phyloP scores from a whole-genome alignment of 2,329 filamentous ascomycete genomes.

The Penicillium glabrum region DNA sequence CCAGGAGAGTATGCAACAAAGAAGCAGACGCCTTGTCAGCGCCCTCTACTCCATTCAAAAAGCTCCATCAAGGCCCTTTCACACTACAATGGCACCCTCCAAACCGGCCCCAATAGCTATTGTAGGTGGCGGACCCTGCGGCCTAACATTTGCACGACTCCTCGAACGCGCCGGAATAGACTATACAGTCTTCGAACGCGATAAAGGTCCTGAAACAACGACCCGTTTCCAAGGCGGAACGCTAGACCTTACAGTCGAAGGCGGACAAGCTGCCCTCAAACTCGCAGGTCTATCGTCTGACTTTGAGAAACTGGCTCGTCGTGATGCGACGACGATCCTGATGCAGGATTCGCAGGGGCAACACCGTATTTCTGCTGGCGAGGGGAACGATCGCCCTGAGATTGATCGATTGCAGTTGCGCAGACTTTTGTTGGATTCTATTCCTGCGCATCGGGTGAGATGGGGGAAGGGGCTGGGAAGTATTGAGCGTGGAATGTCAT shows the following conservation, averaged over 20 bases:
- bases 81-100: background rate
- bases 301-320: constrained; percentile 18
- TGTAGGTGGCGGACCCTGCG: constrained; percentile 18
- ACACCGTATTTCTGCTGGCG: constrained; percentile 8
- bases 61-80: background rate
- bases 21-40: background rate
- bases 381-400: constrained; percentile 37
- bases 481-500: constrained; percentile 9
- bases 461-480: constrained; percentile 32
- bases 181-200: constrained; percentile 20
- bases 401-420: constrained; percentile 41
- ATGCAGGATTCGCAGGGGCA: constrained; percentile 7
- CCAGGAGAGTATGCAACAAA: background rate
- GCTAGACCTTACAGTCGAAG: constrained; percentile 18
- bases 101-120: constrained; percentile 16
- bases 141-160: constrained; percentile 18
- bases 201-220: constrained; percentile 4
- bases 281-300: constrained; percentile 18
- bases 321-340: constrained; percentile 11
- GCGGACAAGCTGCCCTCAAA: constrained; percentile 21
- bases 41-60: background rate
- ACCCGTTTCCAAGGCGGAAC: constrained; percentile 20
- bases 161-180: constrained; percentile 15
- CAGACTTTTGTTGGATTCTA: constrained; percentile 34
- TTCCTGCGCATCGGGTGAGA: constrained; percentile 31